Base-by-base conservation (phyloP, 192 early-diverging fungal species). In the Funneliformis geosporum region DNA sequence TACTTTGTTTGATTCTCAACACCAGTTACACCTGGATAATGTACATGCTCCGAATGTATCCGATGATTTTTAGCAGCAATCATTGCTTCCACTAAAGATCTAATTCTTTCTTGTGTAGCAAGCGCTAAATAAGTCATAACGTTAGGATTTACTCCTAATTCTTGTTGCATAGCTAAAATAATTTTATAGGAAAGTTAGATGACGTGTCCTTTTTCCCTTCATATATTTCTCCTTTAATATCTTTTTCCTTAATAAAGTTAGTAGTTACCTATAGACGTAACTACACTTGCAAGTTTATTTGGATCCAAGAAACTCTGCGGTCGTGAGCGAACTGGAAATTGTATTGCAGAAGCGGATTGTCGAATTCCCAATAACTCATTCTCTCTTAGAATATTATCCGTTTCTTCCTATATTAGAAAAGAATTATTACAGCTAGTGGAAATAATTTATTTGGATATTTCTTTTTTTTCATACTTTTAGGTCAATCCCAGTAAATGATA, bases 401-500 rank as follows among this genome's bases (percentile, higher is more conserved):
- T 85, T 79, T 90, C 87, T 67, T 90, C 93, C 62, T 73, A 59
- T 73, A 23, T 47, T 55, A 11, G 18, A 8, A 27, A 14, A 40
- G 8, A 14, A 43, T 47, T 55, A 27, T 73, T 47, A 33, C n/a
- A n/a, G n/a, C n/a, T n/a, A 33, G 46, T 11, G 18, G 40, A 6
- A 40, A 47, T 23, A 33, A 50, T 43, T 73, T 27, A 47, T 47
- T 12, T 59, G 43, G n/a, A 9, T 14, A 43, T n/a, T 47, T 16
- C 25, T 27, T 16, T 73, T 38, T 27, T 27, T 73, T 23, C 27
- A 44, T 70, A 64, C 62, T 28, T 88, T 88, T 28, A 95, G 86
- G 83, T 95, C 93, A 28, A 95, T 89, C 16, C 93, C 93, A 8
- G 92, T 89, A 82, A 92, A 95, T 8, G 90, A 89, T 84, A 95